Conservation (phyloP, 78 protist genomes). For the Dictyostelium citrinum region DNA sequence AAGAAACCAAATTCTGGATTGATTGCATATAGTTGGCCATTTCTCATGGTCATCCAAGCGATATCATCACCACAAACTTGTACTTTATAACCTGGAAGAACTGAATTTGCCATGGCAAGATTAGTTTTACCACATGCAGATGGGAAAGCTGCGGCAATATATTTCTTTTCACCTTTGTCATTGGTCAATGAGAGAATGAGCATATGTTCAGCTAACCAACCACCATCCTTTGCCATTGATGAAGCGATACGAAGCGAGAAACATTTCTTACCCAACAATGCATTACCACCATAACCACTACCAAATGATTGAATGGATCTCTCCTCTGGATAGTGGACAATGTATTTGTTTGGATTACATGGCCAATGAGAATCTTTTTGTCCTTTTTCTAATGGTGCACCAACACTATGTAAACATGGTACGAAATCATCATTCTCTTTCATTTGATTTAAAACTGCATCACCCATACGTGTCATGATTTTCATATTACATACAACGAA, state of each 20-base stretch:
- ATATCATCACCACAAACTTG: constrained; percentile 95
- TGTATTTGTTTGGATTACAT: constrained; percentile 82
- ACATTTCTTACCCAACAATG: constrained; percentile 96
- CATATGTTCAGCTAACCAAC: constrained; percentile 97
- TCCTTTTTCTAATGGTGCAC: constrained; percentile 83
- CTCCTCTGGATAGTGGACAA: constrained; percentile 90
- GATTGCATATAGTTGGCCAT: constrained; percentile 88
- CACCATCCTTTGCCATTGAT: constrained; percentile 82
- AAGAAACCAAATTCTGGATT: constrained; percentile 97
- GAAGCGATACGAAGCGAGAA: constrained; percentile 95
- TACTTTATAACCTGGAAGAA: constrained; percentile 88
- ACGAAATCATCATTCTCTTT: constrained; percentile 70
- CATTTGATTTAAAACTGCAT: neutral
- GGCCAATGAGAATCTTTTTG: constrained; percentile 91
- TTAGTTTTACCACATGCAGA: constrained; percentile 97
- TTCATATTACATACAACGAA: constrained; percentile 90
- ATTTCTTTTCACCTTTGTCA: constrained; percentile 79
- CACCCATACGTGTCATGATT: constrained; percentile 92
- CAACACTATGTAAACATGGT: constrained; percentile 90
- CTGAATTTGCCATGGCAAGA: constrained; percentile 89
- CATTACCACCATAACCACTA: constrained; percentile 95
- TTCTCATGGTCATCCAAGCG: constrained; percentile 89
- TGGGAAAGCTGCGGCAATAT: constrained; percentile 96
- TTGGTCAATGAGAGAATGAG: constrained; percentile 87
- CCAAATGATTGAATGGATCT: constrained; percentile 86